Conservation (phyloP, 1,139 yeast genomes). For the Lodderomyces margitis region DNA sequence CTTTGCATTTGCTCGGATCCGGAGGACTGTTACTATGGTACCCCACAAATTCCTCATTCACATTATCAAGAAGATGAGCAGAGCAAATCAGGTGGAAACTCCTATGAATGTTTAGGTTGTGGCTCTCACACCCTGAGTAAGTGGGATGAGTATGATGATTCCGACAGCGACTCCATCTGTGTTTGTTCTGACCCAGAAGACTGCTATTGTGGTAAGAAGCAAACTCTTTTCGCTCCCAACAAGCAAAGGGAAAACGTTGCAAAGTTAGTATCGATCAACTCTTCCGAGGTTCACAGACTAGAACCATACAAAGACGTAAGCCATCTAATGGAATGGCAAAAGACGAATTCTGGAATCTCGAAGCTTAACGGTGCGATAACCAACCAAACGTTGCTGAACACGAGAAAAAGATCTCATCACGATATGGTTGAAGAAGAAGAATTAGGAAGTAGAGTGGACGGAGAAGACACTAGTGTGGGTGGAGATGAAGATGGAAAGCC, state of each 20-base stretch:
- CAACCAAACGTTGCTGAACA: no score
- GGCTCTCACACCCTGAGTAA: no score
- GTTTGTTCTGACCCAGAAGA: not conserved
- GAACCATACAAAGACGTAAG: no score
- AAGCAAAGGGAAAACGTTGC: not conserved
- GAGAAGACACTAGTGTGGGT: not conserved
- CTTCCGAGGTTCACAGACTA: no score
- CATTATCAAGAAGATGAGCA: no score
- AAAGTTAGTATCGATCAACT: no score
- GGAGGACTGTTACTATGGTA: not conserved
- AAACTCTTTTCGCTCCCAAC: not conserved
- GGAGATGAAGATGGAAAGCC: conserved; percentile 4
- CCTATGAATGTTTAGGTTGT: no score
- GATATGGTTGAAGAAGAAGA: conserved; percentile 3
- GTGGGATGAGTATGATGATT: conserved; percentile 12
- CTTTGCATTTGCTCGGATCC: conserved; percentile 1
- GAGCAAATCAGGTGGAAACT: no score
- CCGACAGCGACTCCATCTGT: not conserved
- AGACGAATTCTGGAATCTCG: no score
- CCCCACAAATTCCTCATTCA: not conserved
- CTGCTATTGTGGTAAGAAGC: not conserved
- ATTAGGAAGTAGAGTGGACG: not conserved
- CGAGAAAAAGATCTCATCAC: not conserved
- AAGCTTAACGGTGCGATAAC: no score
- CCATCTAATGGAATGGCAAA: no score